These are phyloP conservation scores for Zygoascus flipseniorum DNA, from an alignment of 805 yeast genomes.

Conservation along the genomic window DNA sequence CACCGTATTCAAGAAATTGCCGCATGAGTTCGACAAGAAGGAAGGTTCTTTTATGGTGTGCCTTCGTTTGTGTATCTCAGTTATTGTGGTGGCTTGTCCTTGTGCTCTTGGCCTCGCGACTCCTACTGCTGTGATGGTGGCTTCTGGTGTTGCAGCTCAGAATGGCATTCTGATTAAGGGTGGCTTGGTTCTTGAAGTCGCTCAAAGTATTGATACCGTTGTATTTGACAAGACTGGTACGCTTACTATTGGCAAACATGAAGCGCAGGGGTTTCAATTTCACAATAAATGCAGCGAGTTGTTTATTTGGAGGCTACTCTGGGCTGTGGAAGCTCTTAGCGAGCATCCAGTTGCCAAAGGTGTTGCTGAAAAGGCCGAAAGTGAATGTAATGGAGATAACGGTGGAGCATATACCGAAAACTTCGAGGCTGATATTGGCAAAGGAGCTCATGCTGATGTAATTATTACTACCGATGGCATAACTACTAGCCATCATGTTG, in stretches of 20 bases:
- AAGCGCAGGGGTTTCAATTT: not conserved
- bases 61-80: conserved; percentile 76
- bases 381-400: conserved; percentile 8
- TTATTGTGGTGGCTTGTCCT: conserved; percentile 96
- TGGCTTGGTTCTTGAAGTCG: conserved; percentile 76
- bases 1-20: conserved; percentile 32
- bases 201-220: conserved; percentile 53
- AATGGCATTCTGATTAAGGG: conserved; percentile 89
- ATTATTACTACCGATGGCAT: conserved; percentile 4
- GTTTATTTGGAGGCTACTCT: not conserved
- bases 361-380: conserved; percentile 36
- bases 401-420: conserved; percentile 4
- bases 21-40: conserved; percentile 38
- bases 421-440: conserved; percentile 26
- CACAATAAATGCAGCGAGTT: not conserved
- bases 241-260: conserved; percentile 61
- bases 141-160: conserved; percentile 91
- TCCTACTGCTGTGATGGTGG: conserved; percentile 98
- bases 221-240: conserved; percentile 97
- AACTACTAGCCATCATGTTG: conserved; percentile 26
- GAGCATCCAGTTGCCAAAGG: conserved; percentile 89
- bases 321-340: conserved; percentile 53
- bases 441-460: conserved; percentile 27
- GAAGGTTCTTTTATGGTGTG: conserved; percentile 59
- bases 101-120: conserved; percentile 97